Base-by-base conservation (phyloP, 1,284 basidiomycete genomes). In the Phellopilus nigrolimitatus region DNA sequence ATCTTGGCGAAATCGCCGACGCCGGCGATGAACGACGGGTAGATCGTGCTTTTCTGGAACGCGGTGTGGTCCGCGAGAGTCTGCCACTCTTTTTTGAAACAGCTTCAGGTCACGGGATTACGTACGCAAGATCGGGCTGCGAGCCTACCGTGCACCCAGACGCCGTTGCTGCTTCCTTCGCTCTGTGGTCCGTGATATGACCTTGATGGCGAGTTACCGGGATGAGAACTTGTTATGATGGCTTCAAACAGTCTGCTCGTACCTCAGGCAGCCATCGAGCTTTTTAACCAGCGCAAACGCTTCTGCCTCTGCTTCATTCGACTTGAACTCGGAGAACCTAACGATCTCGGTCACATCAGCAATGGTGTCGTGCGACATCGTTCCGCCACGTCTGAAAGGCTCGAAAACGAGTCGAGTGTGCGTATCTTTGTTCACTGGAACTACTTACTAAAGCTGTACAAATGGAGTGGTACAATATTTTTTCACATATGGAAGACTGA, bases 81-180 rank as follows among this genome's bases (percentile, higher is more conserved):
- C 17, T 45, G 9, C 53, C 53, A 55, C 1, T 55, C 53, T 55
- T n/a, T n/a, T n/a, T n/a, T n/a, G n/a, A n/a, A n/a, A n/a, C n/a
- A n/a, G n/a, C n/a, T n/a, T n/a, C n/a, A n/a, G n/a, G n/a, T n/a
- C n/a, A n/a, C n/a, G 27, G n/a, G 7, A 30, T 46, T 22, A 41
- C 21, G 33, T 54, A 47, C 21, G 17, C 22, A 43, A 3, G 15
- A 17, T 27, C 17, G 8, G 3, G 3, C 5, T 25, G n/a, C 17
- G 7, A 13, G 2, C 28, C 3, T 33, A 52, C 50, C 44, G 38
- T 52, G 50, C 12, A 52, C n/a, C 50, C 45, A 48, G 6, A 48
- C 24, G 15, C 47, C 47, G 28, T 49, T 31, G 24, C 17, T 30
- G 19, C 27, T 19, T 44, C 17, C 40, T 24, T 28, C 30, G 3